Evolutionary conservation across 768 basidiomycete genomes (phyloP).

Genomic region (Mycena vitilis): DNA sequence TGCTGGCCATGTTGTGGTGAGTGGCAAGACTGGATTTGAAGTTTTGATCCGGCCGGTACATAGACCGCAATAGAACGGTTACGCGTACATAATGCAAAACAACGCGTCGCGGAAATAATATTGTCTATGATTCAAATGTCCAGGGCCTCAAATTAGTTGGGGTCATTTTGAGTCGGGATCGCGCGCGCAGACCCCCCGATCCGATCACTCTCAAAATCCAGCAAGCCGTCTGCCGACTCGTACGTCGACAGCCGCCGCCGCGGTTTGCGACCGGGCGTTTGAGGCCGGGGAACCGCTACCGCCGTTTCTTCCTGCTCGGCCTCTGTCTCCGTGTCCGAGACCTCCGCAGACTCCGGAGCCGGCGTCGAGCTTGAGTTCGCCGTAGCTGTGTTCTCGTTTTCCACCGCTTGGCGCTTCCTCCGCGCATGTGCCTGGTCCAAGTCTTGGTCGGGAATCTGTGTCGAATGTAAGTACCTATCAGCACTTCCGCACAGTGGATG

Average conservation of each 20-base stretch:
- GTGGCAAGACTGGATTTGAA: background rate
- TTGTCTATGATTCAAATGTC: background rate
- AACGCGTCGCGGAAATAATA: too few relatives aligned
- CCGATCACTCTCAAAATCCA: conserved; percentile 42
- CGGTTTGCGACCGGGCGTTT: conserved; percentile 9
- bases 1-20: background rate
- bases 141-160: background rate
- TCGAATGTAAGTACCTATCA: background rate
- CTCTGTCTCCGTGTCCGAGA: conserved; percentile 11
- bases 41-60: conserved; percentile 10
- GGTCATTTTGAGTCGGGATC: background rate
- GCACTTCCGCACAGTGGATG: background rate
- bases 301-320: conserved; percentile 30
- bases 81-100: too few relatives aligned
- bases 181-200: conserved; percentile 20
- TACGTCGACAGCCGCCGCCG: conserved; percentile 61
- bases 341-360: background rate
- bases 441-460: conserved; percentile 33
- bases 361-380: conserved; percentile 16
- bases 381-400: background rate
- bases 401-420: background rate
- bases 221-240: conserved; percentile 57
- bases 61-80: background rate
- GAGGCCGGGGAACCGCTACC: too few relatives aligned
- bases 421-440: conserved; percentile 28